Base-by-base conservation (phyloP, 1,139 yeast species). In the Lodderomyces metapsilosis region DNA sequence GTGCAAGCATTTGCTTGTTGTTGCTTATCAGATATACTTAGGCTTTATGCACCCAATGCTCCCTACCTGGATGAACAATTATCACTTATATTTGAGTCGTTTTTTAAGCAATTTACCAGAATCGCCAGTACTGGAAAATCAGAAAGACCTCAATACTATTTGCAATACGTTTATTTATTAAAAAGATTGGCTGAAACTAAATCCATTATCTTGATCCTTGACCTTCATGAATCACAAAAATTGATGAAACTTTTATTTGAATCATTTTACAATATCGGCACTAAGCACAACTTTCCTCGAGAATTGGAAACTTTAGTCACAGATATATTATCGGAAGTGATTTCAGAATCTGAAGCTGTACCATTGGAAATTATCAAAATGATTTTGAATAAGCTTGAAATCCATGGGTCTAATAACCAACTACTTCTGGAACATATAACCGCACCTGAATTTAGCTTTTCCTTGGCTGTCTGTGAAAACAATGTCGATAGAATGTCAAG, bases 31-130 rank as follows among this genome's bases (percentile, higher is more conserved):
- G 96, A 89, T 58, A 68, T 91, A 11, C 62, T 91, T 34, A 72
- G 96, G 45, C 62, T 89, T 9, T 84, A 74, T 57, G 97, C 96
- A 0, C 97, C 97, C 0, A 88, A 89, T 60, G 96, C 97, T 4
- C 97, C 98, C 5, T 89, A 76, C 60, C 80, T 87, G 2, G 80
- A 81, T 27, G 51, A 65, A 1, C 84, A 85, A 49, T 64, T 89
- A 24, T 67, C 80, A 1, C 80, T 73, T 22, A 71, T 84, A n/a
- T 84, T 85, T 63, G 74, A 69, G 48, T 64, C 82, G 5, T 80
- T 88, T 53, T 73, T 84, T 49, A 64, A 66, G 27, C 92, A 86
- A 56, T 77, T 89, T 50, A 73, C 72, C 43, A 71, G 71, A 36
- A 61, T 88, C 34, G 59, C 75, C 10, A 81, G 83, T 45, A 66